Evolutionary conservation across 2,329 filamentous ascomycete species (phyloP), one percentile per base, ranked within the genome.

Genomic region (Epichloe elymi): DNA sequence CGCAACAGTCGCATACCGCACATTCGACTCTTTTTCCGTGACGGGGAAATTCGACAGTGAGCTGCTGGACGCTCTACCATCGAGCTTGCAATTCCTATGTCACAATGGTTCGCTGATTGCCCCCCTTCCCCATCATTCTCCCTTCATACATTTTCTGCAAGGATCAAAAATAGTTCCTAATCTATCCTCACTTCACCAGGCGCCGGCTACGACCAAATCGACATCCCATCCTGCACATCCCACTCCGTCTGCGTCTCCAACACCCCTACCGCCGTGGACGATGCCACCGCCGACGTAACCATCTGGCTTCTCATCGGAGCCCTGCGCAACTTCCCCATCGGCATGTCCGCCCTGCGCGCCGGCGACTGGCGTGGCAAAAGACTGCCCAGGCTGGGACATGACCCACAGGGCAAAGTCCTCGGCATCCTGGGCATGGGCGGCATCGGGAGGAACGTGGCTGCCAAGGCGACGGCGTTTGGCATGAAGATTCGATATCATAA

Each of bases 401-500:
- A 93, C 61, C 87, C 87, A 1, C 74, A 86, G 64, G 86, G 85
- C 37, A 93, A 91, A 66, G 71, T 82, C 1, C 73, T 94, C 5
- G 88, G 88, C 0, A 88, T 94, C 53, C 65, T 94, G 40, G 88
- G 88, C 6, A 91, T 93, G 86, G 88, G 88, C 19, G 86, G 88
- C 2, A 93, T 94, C 54, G 88, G 88, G 0, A 73, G 83, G 37
- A 88, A 88, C 60, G 67, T 93, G 59, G 86, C 84, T 62, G 78
- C 72, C 63, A 89, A 89, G 67, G 85, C 83, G 3, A 74, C 78
- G 50, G 85, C 74, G 0, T 90, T 94, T 62, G 85, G 83, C 11
- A 89, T 93, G 85, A 75, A 67, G 42, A 74, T 86, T 12, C 75
- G 82, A 46, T 93, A 94, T 60, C 74, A 88, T 61, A 93, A 93